These are phyloP conservation scores for Alternaria ethzedia DNA, from an alignment of 2,329 filamentous ascomycete species.

Conservation along the genomic window DNA sequence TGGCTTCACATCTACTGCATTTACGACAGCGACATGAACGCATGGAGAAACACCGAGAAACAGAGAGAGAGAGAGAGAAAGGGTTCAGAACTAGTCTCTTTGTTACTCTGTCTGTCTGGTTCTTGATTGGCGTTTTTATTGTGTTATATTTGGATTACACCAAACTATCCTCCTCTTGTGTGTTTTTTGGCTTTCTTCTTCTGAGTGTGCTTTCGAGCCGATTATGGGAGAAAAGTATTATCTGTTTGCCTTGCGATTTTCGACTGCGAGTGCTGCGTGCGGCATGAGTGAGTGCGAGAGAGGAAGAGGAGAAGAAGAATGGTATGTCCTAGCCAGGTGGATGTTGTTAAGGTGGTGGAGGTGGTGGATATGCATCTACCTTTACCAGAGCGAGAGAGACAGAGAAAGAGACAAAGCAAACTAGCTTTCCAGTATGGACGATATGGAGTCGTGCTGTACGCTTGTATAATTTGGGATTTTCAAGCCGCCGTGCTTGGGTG, in stretches of 20 bases:
- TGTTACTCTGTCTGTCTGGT: background rate
- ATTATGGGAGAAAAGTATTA: background rate
- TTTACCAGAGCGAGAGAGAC: background rate
- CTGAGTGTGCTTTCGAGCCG: background rate
- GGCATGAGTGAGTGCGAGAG: constrained; percentile 4
- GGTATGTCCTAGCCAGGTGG: background rate
- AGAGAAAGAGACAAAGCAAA: background rate
- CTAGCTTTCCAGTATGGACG: constrained; percentile 2
- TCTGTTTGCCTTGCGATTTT: background rate
- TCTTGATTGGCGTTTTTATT: constrained; percentile 38
- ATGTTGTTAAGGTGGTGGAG: too few relatives aligned
- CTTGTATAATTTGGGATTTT: constrained; percentile 26
- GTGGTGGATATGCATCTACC: background rate
- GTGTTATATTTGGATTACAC: constrained; percentile 39
- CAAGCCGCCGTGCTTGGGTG: constrained; percentile 13
- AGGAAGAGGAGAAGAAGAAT: background rate
- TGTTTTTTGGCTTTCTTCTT: background rate
- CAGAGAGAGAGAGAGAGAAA: background rate
- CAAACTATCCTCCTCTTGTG: constrained; percentile 23
- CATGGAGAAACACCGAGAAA: constrained; percentile 30
- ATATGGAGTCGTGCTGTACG: background rate
- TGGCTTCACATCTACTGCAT: constrained; percentile 47
- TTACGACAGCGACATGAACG: constrained; percentile 48
- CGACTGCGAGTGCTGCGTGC: background rate
- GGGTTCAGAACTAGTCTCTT: constrained; percentile 20